Evolutionary conservation across 176 grass and related monocot species (phyloP), one percentile per base, ranked within the genome.

Genomic region (Triticum monococcum): DNA sequence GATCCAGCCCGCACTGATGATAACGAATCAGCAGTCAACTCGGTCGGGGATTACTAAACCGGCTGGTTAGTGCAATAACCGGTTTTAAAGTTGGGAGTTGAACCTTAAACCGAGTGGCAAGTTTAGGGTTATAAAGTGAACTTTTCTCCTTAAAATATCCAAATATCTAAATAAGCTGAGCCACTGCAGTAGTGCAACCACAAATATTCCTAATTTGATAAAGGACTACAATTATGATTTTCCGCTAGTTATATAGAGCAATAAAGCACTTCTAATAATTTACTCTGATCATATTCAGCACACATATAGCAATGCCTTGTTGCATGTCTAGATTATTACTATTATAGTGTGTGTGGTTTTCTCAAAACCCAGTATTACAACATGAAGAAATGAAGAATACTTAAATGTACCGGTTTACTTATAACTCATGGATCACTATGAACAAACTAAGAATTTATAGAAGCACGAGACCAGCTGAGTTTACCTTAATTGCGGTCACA

Each of bases 401-500:
- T 11, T 41, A 63, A n/a, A 90, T 26, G 37, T 9, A 23, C 36
- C 2, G 16, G 41, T 68, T 37, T 28, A 68, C 13, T 14, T 12
- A 46, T 12, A 85, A 68, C 50, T 64, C 26, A 41, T 9, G 11
- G 78, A 82, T 80, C 56, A 90, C 41, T 26, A 64, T 3, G 40
- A 41, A 56, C 64, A 72, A 86, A 83, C 5, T 77, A 43, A 84
- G 17, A 22, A 88, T 54, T 22, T 41, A 16, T 26, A 68, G 17
- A 60, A 86, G 28, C 72, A 84, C 5, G 83, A 72, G 36, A 88
- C 26, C 1, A 62, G 2, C 26, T 4, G 48, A 43, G 61, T 68
- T 78, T 90, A 98, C 96, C 96, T 95, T 94, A 67, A 95, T 48
- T 68, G 86, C 77, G 0, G 86, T 73, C 9, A 84, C 20, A 32